These are phyloP conservation scores for Sphaerulina vaccinii DNA, from an alignment of 2,329 filamentous ascomycete genomes.

Conservation along the genomic window DNA sequence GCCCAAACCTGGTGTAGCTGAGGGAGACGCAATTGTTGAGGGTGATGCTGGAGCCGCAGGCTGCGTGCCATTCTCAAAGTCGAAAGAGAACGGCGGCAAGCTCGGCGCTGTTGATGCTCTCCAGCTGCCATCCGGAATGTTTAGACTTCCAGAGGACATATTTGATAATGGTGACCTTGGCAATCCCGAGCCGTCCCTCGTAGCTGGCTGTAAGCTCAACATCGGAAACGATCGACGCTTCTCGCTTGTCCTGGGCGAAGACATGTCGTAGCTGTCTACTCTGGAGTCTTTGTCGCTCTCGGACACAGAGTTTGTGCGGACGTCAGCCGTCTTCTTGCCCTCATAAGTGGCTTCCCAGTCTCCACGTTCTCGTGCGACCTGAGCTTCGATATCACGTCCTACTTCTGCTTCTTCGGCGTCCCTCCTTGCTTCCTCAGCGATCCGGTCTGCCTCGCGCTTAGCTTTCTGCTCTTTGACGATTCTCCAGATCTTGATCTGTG, in stretches of 20 bases:
- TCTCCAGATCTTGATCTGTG: conserved; percentile 83
- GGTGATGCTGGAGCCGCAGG: neutral
- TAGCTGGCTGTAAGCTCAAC: conserved; percentile 4
- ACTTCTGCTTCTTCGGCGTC: conserved; percentile 65
- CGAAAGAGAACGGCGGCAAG: conserved; percentile 12
- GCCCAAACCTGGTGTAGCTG: conserved; percentile 15
- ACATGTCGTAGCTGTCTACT: conserved; percentile 10
- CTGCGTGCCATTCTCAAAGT: neutral
- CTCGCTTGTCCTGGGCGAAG: conserved; percentile 5
- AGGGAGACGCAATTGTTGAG: neutral
- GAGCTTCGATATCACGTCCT: conserved; percentile 64
- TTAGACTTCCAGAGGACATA: conserved; percentile 10
- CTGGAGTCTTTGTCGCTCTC: conserved; percentile 14
- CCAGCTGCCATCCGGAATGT: conserved; percentile 6
- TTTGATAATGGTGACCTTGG: conserved; percentile 1
- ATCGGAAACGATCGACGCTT: conserved; percentile 19
- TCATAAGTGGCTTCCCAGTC: conserved; percentile 78
- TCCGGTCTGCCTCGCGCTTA: conserved; percentile 46
- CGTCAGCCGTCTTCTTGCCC: conserved; percentile 40
- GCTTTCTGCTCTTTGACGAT: conserved; percentile 61
- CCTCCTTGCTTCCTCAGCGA: conserved; percentile 57
- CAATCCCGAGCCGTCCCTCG: conserved; percentile 1
- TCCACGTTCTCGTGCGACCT: conserved; percentile 60
- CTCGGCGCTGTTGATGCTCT: conserved; percentile 16
- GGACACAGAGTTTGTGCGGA: conserved; percentile 51